Conservation (phyloP, 345 rosid genomes). For the Passiflora organensis region DNA sequence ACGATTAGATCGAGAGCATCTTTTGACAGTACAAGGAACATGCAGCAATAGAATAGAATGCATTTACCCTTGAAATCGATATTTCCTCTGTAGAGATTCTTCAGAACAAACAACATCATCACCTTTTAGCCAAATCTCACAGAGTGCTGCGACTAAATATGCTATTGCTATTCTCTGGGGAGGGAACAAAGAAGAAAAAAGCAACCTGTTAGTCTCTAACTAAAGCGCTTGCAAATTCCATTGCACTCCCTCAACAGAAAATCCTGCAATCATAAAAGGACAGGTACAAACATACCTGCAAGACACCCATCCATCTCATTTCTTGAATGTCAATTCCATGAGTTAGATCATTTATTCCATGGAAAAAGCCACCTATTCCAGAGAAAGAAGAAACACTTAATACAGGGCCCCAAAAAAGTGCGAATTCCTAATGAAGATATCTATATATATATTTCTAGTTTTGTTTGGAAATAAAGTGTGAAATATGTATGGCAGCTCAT, state of each 20-base stretch:
- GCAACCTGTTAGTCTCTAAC: too few relatives aligned
- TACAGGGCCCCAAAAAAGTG: background rate
- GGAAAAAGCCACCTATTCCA: constrained; percentile 70
- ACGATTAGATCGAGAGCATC: background rate
- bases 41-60: background rate
- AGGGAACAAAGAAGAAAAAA: background rate
- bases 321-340: constrained; percentile 55
- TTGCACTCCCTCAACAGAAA: background rate
- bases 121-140: constrained; percentile 84
- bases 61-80: constrained; percentile 56
- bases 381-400: constrained; percentile 12
- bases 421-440: background rate
- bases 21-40: background rate
- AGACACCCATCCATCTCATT: constrained; percentile 71
- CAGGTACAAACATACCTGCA: constrained; percentile 49
- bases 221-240: too few relatives aligned
- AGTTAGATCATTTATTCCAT: constrained; percentile 52
- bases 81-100: constrained; percentile 41
- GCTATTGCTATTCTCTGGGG: constrained; percentile 76
- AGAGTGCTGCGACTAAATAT: constrained; percentile 58
- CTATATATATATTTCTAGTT: background rate
- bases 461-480: background rate
- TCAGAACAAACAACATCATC: constrained; percentile 38
- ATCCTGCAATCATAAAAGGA: background rate
- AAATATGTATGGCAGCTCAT: background rate